Percentiles rank a stretch among this genome's conserved stretches.
phyloP scores from a whole-genome alignment of 1,284 basidiomycete genomes.

The Pseudozyma pruni region DNA sequence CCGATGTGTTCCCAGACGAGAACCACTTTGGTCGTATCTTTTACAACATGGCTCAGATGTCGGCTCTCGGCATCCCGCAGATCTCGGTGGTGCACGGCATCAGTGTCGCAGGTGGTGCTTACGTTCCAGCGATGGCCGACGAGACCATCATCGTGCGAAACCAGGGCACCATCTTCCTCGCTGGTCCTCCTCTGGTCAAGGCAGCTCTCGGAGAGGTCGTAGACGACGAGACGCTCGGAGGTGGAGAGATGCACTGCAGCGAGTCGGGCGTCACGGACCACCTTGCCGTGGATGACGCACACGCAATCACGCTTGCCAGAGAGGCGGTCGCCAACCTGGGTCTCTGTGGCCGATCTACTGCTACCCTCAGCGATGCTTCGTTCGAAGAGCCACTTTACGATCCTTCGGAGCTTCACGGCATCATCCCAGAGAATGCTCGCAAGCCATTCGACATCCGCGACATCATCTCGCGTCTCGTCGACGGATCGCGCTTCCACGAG shows the following conservation, averaged over 20 bases:
- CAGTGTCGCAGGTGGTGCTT: slow-evolving; percentile 87
- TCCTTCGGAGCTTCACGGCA: slow-evolving; percentile 83
- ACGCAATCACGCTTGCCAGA: slow-evolving; percentile 85
- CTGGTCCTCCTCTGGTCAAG: slow-evolving; percentile 92
- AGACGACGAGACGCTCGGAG: slow-evolving; percentile 88
- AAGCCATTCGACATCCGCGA: slow-evolving; percentile 93
- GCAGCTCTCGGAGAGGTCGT: slow-evolving; percentile 93
- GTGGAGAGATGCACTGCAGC: slow-evolving; percentile 89
- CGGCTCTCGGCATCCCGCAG: slow-evolving; percentile 87
- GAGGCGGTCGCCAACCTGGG: slow-evolving; percentile 82
- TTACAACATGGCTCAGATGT: slow-evolving; percentile 96
- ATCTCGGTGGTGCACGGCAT: slow-evolving; percentile 94
- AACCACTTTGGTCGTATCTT: slow-evolving; percentile 96
- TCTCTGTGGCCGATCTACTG: slow-evolving; percentile 27
- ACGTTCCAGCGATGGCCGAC: slow-evolving; percentile 96
- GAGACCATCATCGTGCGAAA: slow-evolving; percentile 88
- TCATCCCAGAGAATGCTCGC: slow-evolving; percentile 87
- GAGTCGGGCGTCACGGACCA: slow-evolving; percentile 95
- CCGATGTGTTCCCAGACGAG: slow-evolving; percentile 88
- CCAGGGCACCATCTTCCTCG: slow-evolving; percentile 94
- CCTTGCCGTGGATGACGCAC: slow-evolving; percentile 85
- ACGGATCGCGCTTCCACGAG: slow-evolving; percentile 90
- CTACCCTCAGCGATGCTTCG: slow-evolving; percentile 52
- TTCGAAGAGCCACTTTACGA: slow-evolving; percentile 83
- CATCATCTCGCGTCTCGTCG: slow-evolving; percentile 88